Evolutionary conservation across 2,329 filamentous ascomycete genomes (phyloP).

Genomic region (Aspergillus transmontanensis): DNA sequence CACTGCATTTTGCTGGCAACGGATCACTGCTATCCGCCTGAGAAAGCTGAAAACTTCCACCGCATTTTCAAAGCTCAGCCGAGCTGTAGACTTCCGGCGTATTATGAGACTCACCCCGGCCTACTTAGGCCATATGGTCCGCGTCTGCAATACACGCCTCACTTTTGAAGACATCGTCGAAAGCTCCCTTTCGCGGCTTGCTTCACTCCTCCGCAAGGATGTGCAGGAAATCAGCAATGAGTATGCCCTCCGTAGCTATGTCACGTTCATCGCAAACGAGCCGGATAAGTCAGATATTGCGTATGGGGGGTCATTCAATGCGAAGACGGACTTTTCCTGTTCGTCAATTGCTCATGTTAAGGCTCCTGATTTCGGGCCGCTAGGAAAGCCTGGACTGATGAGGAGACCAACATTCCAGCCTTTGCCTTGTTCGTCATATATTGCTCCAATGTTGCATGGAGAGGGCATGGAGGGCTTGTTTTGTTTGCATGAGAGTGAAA

Average conservation of each 20-base stretch:
- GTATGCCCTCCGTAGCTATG: slow-evolving; percentile 19
- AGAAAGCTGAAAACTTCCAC: not conserved
- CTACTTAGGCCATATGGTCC: slow-evolving; percentile 27
- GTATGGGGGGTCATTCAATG: slow-evolving; percentile 19
- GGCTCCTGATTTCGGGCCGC: slow-evolving; percentile 12
- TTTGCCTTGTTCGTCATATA: slow-evolving; percentile 17
- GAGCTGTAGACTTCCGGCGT: slow-evolving; percentile 24
- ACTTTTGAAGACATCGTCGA: slow-evolving; percentile 5
- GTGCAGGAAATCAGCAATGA: slow-evolving; percentile 5
- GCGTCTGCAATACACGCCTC: slow-evolving; percentile 14
- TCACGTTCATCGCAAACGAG: slow-evolving; percentile 18
- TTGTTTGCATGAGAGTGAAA: slow-evolving; percentile 18
- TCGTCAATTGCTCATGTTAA: slow-evolving; percentile 19
- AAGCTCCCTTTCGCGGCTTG: slow-evolving; percentile 6
- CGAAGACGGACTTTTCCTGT: slow-evolving; percentile 16
- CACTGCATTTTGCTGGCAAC: slow-evolving; percentile 25
- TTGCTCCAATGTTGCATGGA: slow-evolving; percentile 10
- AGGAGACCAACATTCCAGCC: slow-evolving; percentile 13
- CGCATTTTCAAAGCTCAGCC: slow-evolving; percentile 15
- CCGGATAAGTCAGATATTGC: slow-evolving; percentile 18
- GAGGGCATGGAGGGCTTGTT: slow-evolving; percentile 16
- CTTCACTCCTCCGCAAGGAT: not conserved
- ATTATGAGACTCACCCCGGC: slow-evolving; percentile 15
- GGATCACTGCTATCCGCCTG: slow-evolving; percentile 13
- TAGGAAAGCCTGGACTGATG: slow-evolving; percentile 13